Evolutionary conservation across 176 grass and related monocot genomes (phyloP).

Genomic region (Avena sativa): DNA sequence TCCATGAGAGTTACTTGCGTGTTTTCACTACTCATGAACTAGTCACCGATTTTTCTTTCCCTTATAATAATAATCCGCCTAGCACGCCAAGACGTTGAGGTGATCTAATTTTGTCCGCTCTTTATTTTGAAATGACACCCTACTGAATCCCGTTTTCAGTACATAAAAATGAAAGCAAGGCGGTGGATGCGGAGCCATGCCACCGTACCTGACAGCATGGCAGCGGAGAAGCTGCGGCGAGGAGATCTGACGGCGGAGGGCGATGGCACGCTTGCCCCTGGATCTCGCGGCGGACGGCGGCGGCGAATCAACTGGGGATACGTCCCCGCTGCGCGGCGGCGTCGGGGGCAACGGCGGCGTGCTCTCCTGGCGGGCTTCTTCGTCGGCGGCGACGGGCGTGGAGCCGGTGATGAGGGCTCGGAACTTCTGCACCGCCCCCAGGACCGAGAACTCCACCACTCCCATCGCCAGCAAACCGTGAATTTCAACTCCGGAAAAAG

Average conservation of each 20-base stretch:
- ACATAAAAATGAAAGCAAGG: constrained; percentile 34
- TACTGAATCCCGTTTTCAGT: constrained; percentile 48
- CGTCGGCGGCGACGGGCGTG: constrained; percentile 6
- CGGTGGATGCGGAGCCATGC: constrained; percentile 21
- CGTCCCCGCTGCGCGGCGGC: constrained; percentile 46
- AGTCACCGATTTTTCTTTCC: constrained; percentile 19
- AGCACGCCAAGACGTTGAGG: constrained; percentile 19
- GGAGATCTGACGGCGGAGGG: constrained; percentile 62
- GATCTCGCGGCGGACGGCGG: constrained; percentile 46
- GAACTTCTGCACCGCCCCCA: constrained; percentile 68
- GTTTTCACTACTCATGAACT: neutral
- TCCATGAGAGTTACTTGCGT: constrained; percentile 14
- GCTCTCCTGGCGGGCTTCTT: constrained; percentile 7
- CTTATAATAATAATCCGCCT: neutral
- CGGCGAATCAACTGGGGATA: constrained; percentile 40
- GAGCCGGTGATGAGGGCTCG: constrained; percentile 60
- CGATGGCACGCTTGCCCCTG: constrained; percentile 49
- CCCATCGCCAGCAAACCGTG: constrained; percentile 58
- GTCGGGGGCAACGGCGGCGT: neutral
- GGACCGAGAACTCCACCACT: constrained; percentile 66
- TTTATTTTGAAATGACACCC: neutral
- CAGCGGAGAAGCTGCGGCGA: constrained; percentile 60
- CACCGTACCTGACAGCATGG: constrained; percentile 60
- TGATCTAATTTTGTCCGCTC: neutral
- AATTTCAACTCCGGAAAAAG: constrained; percentile 28